Conservation (phyloP, 2,329 filamentous ascomycete genomes). For the Phaeosphaeriaceae sp. region DNA sequence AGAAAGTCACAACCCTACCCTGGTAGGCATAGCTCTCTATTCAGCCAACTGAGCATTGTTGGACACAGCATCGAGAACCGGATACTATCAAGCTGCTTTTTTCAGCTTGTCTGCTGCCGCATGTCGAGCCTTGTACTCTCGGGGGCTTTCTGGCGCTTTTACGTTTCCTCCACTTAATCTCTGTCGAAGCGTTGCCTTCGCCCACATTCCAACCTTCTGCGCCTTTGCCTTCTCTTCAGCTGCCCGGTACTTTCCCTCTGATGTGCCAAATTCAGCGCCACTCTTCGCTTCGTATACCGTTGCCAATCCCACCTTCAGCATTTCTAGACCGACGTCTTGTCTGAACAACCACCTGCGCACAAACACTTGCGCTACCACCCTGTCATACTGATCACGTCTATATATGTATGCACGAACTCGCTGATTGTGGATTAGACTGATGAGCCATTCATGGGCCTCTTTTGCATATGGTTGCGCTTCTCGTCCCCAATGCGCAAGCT, state of each 20-base stretch:
- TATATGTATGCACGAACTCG: slow-evolving; percentile 84
- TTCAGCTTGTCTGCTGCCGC: slow-evolving; percentile 50
- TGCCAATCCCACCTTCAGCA: slow-evolving; percentile 84
- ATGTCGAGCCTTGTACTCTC: slow-evolving; percentile 79
- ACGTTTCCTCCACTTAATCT: slow-evolving; percentile 57
- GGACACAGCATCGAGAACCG: background rate
- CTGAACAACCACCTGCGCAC: slow-evolving; percentile 71
- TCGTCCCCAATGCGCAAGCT: slow-evolving; percentile 88
- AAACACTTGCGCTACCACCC: slow-evolving; percentile 85
- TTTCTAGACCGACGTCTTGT: slow-evolving; percentile 84
- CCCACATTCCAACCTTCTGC: slow-evolving; percentile 69
- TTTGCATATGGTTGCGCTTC: slow-evolving; percentile 82
- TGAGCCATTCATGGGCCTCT: slow-evolving; percentile 85
- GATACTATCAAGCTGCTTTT: slow-evolving; percentile 26
- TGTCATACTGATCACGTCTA: slow-evolving; percentile 87
- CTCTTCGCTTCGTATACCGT: slow-evolving; percentile 93
- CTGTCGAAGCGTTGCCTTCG: slow-evolving; percentile 49
- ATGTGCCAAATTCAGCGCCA: slow-evolving; percentile 84
- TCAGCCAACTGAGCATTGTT: no score
- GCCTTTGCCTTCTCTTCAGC: slow-evolving; percentile 63
- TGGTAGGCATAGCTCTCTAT: no score
- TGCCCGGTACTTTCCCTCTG: slow-evolving; percentile 66
- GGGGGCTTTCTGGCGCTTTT: slow-evolving; percentile 75
- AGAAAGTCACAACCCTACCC: background rate
- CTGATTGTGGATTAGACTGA: slow-evolving; percentile 70